These are phyloP conservation scores for Davidsoniella neocaledoniae DNA, from an alignment of 2,329 filamentous ascomycete species.

Conservation along the genomic window DNA sequence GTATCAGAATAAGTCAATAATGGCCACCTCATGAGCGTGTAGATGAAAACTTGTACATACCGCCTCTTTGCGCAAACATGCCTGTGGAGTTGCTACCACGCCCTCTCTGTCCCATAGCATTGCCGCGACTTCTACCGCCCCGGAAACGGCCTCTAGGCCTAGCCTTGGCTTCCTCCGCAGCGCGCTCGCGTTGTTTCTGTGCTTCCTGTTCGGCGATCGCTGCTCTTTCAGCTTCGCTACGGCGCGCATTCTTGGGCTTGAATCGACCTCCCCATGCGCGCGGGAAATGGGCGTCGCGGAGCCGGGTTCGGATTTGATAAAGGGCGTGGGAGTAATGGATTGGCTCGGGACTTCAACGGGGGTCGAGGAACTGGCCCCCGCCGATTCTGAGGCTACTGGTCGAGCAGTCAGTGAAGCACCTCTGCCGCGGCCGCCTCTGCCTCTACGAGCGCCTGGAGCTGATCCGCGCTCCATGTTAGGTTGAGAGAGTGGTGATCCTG, in stretches of 20 bases:
- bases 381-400: not conserved
- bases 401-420: conserved; percentile 10
- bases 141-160: conserved; percentile 24
- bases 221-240: conserved; percentile 34
- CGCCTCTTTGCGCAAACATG: conserved; percentile 15
- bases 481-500: not conserved
- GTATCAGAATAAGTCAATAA: not conserved
- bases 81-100: conserved; percentile 18
- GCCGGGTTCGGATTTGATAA: conserved; percentile 7
- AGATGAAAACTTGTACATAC: conserved; percentile 15
- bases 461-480: conserved; percentile 4
- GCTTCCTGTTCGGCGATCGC: conserved; percentile 28
- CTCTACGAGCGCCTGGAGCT: conserved; percentile 4
- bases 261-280: conserved; percentile 24
- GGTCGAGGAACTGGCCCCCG: not conserved
- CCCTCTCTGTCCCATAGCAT: conserved; percentile 27
- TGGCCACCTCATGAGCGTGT: too few species aligned
- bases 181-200: conserved; percentile 25
- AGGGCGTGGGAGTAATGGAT: not conserved
- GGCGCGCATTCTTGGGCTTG: conserved; percentile 30
- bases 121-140: conserved; percentile 27
- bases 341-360: not conserved
- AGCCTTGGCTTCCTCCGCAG: conserved; percentile 24
- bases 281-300: conserved; percentile 1
- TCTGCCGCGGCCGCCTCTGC: conserved; percentile 7